phyloP scores from a whole-genome alignment of 495 filamentous ascomycete species.

The Sporormia fimetaria region DNA sequence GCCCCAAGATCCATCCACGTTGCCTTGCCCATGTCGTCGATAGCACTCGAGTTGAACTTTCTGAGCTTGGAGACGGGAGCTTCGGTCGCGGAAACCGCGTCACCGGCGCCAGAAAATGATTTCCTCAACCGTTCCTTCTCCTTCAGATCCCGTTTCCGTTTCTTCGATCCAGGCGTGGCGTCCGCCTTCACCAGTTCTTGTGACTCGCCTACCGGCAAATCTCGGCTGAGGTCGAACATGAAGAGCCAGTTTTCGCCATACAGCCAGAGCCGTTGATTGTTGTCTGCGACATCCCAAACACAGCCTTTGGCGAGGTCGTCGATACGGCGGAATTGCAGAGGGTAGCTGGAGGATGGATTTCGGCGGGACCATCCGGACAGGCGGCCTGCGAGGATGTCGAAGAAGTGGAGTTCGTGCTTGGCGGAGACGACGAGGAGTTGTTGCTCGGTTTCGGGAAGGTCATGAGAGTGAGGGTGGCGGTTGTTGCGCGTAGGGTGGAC shows the following conservation, averaged over 20 bases:
- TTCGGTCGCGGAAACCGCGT: constrained; percentile 13
- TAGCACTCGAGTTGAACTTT: constrained; percentile 16
- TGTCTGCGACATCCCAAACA: constrained; percentile 61
- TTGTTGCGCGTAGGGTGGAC: constrained; percentile 38
- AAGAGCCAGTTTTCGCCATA: constrained; percentile 78
- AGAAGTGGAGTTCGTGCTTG: constrained; percentile 61
- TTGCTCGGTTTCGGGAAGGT: constrained; percentile 40
- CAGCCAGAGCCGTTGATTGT: constrained; percentile 62
- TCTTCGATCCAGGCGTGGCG: constrained; percentile 10
- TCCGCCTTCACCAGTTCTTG: not conserved
- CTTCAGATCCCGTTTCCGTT: constrained; percentile 19
- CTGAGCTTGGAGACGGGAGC: constrained; percentile 14
- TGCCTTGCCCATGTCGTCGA: constrained; percentile 5
- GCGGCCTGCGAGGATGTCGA: constrained; percentile 60
- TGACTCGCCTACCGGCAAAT: constrained; percentile 41
- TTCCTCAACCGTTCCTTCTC: constrained; percentile 6
- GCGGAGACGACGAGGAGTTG: constrained; percentile 65
- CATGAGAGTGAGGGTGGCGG: constrained; percentile 38
- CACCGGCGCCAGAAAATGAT: constrained; percentile 18
- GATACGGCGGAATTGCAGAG: constrained; percentile 54
- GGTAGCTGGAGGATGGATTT: constrained; percentile 65
- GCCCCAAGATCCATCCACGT: constrained; percentile 14
- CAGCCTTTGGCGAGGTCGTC: constrained; percentile 71
- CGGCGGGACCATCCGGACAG: constrained; percentile 76
- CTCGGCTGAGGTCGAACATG: constrained; percentile 77